A percentile compares a stretch with the other conserved stretches of the same genome.
Conservation (phyloP, 768 basidiomycete species). For the Kwoniella heveanensis region DNA sequence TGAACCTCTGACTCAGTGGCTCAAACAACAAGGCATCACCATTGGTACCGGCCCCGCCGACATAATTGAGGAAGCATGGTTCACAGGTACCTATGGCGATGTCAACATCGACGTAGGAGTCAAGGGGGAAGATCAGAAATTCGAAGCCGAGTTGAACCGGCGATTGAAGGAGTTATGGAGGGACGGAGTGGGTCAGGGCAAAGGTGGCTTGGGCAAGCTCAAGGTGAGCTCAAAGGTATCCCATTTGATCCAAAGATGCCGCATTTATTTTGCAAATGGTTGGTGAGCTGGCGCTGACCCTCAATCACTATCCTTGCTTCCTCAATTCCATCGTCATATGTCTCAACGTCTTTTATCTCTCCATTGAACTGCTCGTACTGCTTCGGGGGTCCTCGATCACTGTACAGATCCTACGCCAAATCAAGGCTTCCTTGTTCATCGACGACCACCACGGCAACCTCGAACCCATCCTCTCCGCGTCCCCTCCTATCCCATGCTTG, state of each 20-base stretch:
- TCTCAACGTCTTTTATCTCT: too few species aligned
- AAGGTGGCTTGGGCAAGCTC: constrained; percentile 38
- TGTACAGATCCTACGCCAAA: constrained; percentile 41
- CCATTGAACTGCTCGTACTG: too few species aligned
- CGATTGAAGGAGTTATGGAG: constrained; percentile 29
- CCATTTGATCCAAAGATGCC: too few species aligned
- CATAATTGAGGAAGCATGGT: constrained; percentile 31
- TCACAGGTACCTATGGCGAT: constrained; percentile 24
- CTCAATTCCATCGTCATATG: too few species aligned
- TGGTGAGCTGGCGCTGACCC: too few species aligned
- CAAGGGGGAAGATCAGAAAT: constrained; percentile 18
- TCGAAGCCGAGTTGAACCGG: constrained; percentile 32
- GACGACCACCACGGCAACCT: constrained; percentile 48
- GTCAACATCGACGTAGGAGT: constrained; percentile 14
- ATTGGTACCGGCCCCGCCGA: constrained; percentile 33
- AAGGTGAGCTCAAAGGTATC: constrained; percentile 25
- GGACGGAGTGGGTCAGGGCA: constrained; percentile 27
- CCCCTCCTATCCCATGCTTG: constrained; percentile 35
- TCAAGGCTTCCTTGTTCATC: constrained; percentile 48
- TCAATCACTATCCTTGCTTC: too few species aligned
- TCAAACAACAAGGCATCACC: constrained; percentile 33
- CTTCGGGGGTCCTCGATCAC: too few species aligned
- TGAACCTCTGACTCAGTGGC: constrained; percentile 36
- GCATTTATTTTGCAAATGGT: too few species aligned
- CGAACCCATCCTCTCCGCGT: constrained; percentile 30